Evolutionary conservation across 306 rosid species (phyloP), one percentile per base, ranked within the genome.

Genomic region (Casuarina glauca): DNA sequence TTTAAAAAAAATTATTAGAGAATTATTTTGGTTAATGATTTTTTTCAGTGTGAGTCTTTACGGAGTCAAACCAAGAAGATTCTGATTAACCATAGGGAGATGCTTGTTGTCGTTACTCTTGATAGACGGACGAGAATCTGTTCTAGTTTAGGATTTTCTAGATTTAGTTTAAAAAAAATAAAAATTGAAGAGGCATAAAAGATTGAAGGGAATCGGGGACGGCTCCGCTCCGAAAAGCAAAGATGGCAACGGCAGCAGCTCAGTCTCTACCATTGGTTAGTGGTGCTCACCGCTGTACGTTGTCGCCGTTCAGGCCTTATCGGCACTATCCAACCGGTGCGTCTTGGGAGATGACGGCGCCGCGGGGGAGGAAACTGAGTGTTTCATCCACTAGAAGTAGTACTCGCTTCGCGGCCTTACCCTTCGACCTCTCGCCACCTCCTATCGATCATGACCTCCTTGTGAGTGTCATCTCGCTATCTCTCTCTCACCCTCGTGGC

Each of bases 391-490:
- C 50, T 6, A 67, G 26, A 3, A 42, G 32, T 6, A 43, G 49
- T 9, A 15, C 74, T 62, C 69, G 50, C 3, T 76, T 76, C 5
- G 57, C 80, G 13, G 80, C 88, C 72, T 80, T 82, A 69, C 81
- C 94, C 64, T 94, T 85, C 81, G 92, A 92, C 69, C 91, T 92
- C 79, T 89, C 93, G 6, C 97, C 98, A 71, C 98, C 97, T 67
- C 95, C 98, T 5, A 94, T 94, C 75, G 96, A 90, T 76, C 97
- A 89, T 73, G 97, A 94, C 76, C 83, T 94, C 62, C 83, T 90
- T 50, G 98, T 93, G 78, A 76, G 81, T 52, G 73, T 75, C 1
- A 0, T 9, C 51, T 3, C 60, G 41, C 55, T 60, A 42, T 72
- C 71, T 13, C 9, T 5, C 32, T 16, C 36, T 12, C 67, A 16